Percentiles rank a stretch among this genome's conserved stretches.
These are phyloP conservation scores for Entomortierella chlamydospora DNA, from an alignment of 192 early-diverging fungal genomes.

Conservation along the genomic window DNA sequence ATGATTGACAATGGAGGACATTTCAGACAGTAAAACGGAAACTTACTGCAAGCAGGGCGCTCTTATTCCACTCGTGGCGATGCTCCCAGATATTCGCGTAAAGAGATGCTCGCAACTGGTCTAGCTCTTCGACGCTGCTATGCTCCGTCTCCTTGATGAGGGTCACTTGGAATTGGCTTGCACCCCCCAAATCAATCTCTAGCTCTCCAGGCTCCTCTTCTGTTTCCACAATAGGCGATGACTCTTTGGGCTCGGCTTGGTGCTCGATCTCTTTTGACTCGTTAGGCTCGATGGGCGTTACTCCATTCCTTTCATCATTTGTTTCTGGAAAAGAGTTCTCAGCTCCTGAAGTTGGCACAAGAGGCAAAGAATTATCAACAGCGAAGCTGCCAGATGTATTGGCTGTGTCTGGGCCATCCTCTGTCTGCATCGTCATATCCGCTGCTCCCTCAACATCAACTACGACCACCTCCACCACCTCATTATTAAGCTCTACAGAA, in stretches of 20 bases:
- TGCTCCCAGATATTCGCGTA: slow-evolving; percentile 46
- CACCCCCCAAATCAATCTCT: slow-evolving; percentile 4
- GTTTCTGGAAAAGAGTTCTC: not conserved
- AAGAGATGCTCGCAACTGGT: slow-evolving; percentile 39
- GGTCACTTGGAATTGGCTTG: not conserved
- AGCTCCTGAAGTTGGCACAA: not conserved
- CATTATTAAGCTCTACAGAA: not conserved
- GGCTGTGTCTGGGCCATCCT: not conserved
- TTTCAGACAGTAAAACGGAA: not conserved
- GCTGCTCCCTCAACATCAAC: not conserved
- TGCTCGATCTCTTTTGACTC: not conserved
- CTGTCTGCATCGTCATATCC: not conserved
- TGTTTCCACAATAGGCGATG: not conserved
- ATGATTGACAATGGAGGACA: not conserved
- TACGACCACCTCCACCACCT: not conserved
- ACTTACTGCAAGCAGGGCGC: slow-evolving; percentile 26
- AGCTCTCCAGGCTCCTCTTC: slow-evolving; percentile 19
- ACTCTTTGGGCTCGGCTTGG: not conserved
- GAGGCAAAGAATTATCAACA: not conserved
- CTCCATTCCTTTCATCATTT: not conserved
- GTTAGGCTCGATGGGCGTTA: not conserved
- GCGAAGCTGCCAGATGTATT: not conserved
- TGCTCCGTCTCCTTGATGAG: slow-evolving; percentile 32
- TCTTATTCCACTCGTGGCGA: slow-evolving; percentile 33
- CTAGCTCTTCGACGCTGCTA: slow-evolving; percentile 37